Base-by-base conservation (phyloP, 75 land plant species). In the Chamaecyparis obtusa region DNA sequence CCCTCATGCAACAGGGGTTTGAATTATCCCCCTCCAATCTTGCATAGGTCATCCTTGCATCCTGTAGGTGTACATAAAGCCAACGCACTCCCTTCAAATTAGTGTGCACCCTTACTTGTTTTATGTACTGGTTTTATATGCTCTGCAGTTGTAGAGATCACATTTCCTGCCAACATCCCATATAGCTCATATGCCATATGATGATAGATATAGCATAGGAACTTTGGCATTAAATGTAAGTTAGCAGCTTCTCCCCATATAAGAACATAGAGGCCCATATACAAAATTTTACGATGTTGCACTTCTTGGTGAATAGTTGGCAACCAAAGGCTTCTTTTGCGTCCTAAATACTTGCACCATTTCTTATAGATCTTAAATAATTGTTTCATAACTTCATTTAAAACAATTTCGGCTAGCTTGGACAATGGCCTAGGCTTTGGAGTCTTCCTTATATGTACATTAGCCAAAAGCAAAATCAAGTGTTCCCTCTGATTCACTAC, bases 221-320 rank as follows among this genome's bases (percentile, higher is more conserved):
- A 97, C 87, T 98, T 98, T 3, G 99, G 99, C 99, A 98, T 96
- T 86, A 98, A 98, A 83, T 98, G 91, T 80, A 98, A 88, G 87
- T 98, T 98, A 86, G 99, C 98, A 87, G 99, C 98, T 84, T 98
- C 99, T 33, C 99, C 99, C 99, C 99, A 98, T 35, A 98, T 95
- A 67, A 98, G 94, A 89, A 98, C 94, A 91, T 94, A 96, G 24
- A 98, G 90, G 16, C 96, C 97, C 93, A 96, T 95, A 85, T 96
- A 98, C 36, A 98, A 83, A n/a, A 98, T 87, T 86, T 94, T 95
- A 3, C 97, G 89, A 84, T 96, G 99, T 82, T 97, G 99, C 51
- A 93, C 90, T 81, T 96, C 99, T 79, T 98, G 97, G 69, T 95
- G 95, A 57, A 96, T 94, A 51, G 89, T 89, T 57, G 99, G 99